Base-by-base conservation (phyloP, 495 filamentous ascomycete species). In the Penicillium cosmopolitanum region DNA sequence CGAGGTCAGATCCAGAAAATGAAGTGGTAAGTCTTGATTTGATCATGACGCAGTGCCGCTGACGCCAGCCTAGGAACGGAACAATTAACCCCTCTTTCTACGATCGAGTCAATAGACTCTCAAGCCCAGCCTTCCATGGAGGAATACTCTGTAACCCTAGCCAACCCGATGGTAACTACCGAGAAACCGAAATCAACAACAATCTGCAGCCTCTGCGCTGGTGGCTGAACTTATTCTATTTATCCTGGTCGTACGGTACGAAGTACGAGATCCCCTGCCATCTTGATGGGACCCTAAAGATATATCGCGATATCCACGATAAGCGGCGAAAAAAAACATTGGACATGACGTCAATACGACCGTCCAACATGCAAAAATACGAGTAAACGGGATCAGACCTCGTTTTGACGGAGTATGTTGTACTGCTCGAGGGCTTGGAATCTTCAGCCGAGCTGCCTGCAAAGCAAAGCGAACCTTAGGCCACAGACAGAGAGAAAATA, bases 371-470 rank as follows among this genome's bases (percentile, higher is more conserved):
- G 51, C 57, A 57, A 50, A n/a, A 48, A 25, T 25, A 52, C 19
- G 46, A 38, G 18, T 42, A 52, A 31, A 53, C 50, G 50, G 62
- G 65, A 65, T 70, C 67, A 65, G 67, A 67, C 65, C 67, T 60
- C 50, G 40, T 48, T 23, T 23, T 23, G 2, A 23, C 23, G 23
- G 23, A 23, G 2, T 23, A 21, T n/a, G n/a, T n/a, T n/a, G n/a
- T n/a, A n/a, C n/a, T n/a, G n/a, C n/a, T n/a, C n/a, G n/a, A n/a
- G n/a, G n/a, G 23, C 23, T 23, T 23, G 23, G 23, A 23, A 23
- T 23, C 23, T 3, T 23, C 23, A 3, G 23, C 23, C 23, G 23
- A 23, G 3, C 23, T 23, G 23, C 23, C 23, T 23, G 23, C 3
- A 23, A 23, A 23, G 2, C 23, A 23, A 23, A 23, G 23, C 23